Percentiles rank a stretch among this genome's conserved stretches.
Evolutionary conservation across 2,329 filamentous ascomycete species (phyloP).

Genomic region (Scorias spongiosa): DNA sequence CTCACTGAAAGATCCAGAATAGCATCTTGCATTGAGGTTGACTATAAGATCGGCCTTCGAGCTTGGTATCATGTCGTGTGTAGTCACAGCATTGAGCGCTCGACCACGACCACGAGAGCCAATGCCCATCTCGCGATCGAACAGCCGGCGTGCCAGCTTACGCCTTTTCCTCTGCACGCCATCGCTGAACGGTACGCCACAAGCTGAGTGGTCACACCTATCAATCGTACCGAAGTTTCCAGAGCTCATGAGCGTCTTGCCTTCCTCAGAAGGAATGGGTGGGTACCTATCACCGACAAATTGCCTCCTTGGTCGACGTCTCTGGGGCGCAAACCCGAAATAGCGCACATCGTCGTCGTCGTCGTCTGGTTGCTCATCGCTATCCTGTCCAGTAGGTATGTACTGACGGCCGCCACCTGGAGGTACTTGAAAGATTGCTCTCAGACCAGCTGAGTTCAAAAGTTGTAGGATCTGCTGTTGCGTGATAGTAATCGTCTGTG

Average conservation of each 20-base stretch:
- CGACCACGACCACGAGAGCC: slow-evolving; percentile 42
- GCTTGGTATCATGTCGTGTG: slow-evolving; percentile 58
- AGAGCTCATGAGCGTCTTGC: slow-evolving; percentile 63
- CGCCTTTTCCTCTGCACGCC: slow-evolving; percentile 40
- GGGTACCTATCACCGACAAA: slow-evolving; percentile 46
- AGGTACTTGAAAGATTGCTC: slow-evolving; percentile 30
- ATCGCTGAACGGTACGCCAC: slow-evolving; percentile 19
- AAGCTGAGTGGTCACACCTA: slow-evolving; percentile 31
- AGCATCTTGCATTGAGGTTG: slow-evolving; percentile 72
- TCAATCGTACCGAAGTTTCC: slow-evolving; percentile 65
- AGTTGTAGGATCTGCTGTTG: slow-evolving; percentile 38
- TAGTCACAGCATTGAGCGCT: slow-evolving; percentile 49
- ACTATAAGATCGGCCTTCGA: slow-evolving; percentile 72
- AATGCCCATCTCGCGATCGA: slow-evolving; percentile 71
- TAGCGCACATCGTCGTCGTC: slow-evolving; percentile 28
- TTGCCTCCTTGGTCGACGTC: slow-evolving; percentile 32
- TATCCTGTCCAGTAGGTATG: slow-evolving; percentile 12
- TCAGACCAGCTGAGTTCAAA: slow-evolving; percentile 38
- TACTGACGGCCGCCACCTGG: slow-evolving; percentile 10
- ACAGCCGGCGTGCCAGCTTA: slow-evolving; percentile 50
- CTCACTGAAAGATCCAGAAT: slow-evolving; percentile 90
- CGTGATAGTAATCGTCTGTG: slow-evolving; percentile 16
- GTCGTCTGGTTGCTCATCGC: slow-evolving; percentile 14
- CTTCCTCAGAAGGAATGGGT: slow-evolving; percentile 68
- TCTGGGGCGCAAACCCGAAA: slow-evolving; percentile 25